These are phyloP conservation scores for Nemania sp. DNA, from an alignment of 2,329 filamentous ascomycete species.

Conservation along the genomic window DNA sequence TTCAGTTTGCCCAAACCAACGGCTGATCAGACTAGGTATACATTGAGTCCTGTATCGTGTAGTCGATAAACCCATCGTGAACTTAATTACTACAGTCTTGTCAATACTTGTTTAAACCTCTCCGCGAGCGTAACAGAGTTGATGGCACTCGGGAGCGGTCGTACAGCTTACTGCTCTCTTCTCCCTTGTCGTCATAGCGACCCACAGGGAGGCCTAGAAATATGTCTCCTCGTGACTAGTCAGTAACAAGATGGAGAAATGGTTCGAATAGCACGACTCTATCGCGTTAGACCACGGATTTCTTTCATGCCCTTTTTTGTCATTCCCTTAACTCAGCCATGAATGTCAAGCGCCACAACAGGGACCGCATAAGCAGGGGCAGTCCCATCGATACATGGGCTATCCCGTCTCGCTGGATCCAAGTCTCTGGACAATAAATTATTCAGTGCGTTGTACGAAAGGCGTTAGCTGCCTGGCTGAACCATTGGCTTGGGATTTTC, in stretches of 20 bases:
- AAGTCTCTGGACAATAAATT: constrained; percentile 41
- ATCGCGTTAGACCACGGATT: constrained; percentile 41
- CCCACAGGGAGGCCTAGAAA: constrained; percentile 40
- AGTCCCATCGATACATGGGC: constrained; percentile 36
- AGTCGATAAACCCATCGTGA: constrained; percentile 1
- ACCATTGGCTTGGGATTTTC: constrained; percentile 45
- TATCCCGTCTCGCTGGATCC: constrained; percentile 37
- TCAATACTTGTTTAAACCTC: background rate
- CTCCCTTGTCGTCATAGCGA: constrained; percentile 42
- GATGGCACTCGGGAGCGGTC: constrained; percentile 20
- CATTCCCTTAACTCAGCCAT: constrained; percentile 24
- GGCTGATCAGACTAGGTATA: background rate
- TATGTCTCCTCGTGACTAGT: constrained; percentile 42
- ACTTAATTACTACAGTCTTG: constrained; percentile 15
- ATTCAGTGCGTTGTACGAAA: constrained; percentile 39
- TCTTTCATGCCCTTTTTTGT: constrained; percentile 40
- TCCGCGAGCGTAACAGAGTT: constrained; percentile 6
- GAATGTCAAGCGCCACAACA: constrained; percentile 31
- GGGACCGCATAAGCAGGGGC: constrained; percentile 38
- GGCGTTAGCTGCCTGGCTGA: constrained; percentile 41
- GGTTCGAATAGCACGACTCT: constrained; percentile 39
- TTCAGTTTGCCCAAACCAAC: constrained; percentile 11
- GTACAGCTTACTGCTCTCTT: constrained; percentile 24
- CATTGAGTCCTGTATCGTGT: constrained; percentile 19
- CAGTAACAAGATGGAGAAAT: constrained; percentile 40